Evolutionary conservation across 2,329 filamentous ascomycete genomes (phyloP), one percentile per base, ranked within the genome.

Genomic region (Coniella lustricola): DNA sequence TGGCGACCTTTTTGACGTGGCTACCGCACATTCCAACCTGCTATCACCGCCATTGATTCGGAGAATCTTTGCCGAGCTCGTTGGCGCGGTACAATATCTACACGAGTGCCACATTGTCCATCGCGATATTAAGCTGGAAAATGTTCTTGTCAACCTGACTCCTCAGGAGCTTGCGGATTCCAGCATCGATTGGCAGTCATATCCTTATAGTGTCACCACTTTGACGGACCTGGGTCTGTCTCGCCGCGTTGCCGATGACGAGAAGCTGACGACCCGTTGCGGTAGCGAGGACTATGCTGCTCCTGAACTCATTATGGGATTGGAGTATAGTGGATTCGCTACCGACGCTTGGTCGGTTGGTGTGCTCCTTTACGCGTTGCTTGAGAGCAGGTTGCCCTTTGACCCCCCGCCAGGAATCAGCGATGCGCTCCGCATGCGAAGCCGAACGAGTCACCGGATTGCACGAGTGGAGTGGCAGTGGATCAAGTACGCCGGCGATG

Each of bases 261-360:
- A 94, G 56, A 84, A 91, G 52, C 77, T 98, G n/a, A 87, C 87
- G 53, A 97, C 91, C 2, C 81, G 93, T 9, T 98, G 93, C 64
- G 93, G 93, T 29, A 95, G 87, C 35, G 93, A 97, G 67, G 93
- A 98, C 67, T 98, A 98, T 63, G 91, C 91, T 2, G 91, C 93
- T 0, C 93, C 93, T 0, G 93, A 98, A 64, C 90, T 98, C 39
- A 84, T 98, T 46, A 88, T 98, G 74, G 91, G 91, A 20, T 88
- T 95, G 61, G 82, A 88, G 7, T 98, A 98, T 62, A 90, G 97
- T 63, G 93, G 93, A 29, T 87, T 89, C 33, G 81, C 85, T 2
- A 95, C 87, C 1, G 93, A 98, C 62, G 90, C 89, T 9, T 98
- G 93, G 93, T 94, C 91, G 0, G 75, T 97, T 1, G 93, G 93